These are phyloP conservation scores for Coriolopsis trogii DNA, from an alignment of 1,284 basidiomycete genomes.

Conservation along the genomic window DNA sequence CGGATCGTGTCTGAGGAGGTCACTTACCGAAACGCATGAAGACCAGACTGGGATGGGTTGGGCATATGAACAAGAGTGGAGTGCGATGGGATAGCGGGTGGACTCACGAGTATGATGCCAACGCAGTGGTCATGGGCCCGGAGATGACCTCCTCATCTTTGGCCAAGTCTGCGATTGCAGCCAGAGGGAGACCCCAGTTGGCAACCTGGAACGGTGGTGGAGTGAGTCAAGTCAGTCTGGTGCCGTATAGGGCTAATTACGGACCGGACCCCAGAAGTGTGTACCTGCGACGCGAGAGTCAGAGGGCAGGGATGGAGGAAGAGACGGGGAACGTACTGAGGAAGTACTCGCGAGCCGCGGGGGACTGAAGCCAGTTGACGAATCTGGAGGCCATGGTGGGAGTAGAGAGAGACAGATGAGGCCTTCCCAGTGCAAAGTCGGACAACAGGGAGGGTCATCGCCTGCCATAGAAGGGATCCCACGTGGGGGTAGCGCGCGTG, in stretches of 20 bases:
- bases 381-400: constrained; percentile 77
- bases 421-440: constrained; percentile 11
- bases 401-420: constrained; percentile 20
- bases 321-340: constrained; percentile 68
- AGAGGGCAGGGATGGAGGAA: constrained; percentile 2
- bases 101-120: constrained; percentile 89
- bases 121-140: constrained; percentile 91
- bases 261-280: constrained; percentile 94
- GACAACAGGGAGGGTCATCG: background rate
- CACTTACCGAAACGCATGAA: constrained; percentile 90
- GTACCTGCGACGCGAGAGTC: constrained; percentile 61
- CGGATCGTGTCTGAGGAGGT: constrained; percentile 19
- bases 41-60: constrained; percentile 62
- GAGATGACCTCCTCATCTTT: constrained; percentile 97
- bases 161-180: constrained; percentile 85
- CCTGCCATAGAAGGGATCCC: background rate
- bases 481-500: no score
- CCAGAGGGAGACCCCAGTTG: constrained; percentile 96
- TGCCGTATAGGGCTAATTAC: constrained; percentile 30
- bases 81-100: background rate
- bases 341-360: constrained; percentile 90
- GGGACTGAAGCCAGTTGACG: constrained; percentile 84
- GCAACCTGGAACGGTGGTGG: constrained; percentile 69
- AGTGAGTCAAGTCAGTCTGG: constrained; percentile 12
- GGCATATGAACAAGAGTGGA: constrained; percentile 4